Conservation (phyloP, 208 protist species). For the Leishmania arabica region DNA sequence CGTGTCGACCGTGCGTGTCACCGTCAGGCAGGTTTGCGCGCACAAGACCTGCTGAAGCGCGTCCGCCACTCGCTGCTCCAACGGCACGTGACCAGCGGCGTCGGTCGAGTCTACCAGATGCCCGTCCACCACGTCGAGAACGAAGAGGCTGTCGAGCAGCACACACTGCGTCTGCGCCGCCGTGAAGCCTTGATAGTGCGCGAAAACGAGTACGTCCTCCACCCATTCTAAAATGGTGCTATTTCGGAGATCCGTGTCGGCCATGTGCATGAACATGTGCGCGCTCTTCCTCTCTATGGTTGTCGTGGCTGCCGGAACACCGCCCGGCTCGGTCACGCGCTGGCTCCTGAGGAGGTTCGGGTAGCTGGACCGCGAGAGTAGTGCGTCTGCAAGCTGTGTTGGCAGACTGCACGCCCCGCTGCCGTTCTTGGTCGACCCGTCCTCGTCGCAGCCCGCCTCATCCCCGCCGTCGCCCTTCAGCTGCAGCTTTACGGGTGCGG, state of each 20-base stretch:
- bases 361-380: conserved; percentile 24
- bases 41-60: conserved; percentile 44
- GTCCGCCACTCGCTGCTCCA: conserved; percentile 32
- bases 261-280: conserved; percentile 36
- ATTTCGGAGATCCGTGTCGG: conserved; percentile 46
- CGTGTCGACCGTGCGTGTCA: conserved; percentile 37
- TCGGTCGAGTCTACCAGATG: not conserved
- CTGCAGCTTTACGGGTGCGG: conserved; percentile 15
- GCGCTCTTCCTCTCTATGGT: not conserved
- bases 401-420: not conserved
- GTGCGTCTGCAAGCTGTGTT: conserved; percentile 18
- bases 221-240: conserved; percentile 74
- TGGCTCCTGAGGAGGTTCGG: not conserved
- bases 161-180: conserved; percentile 65
- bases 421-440: not conserved
- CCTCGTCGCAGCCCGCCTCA: not conserved
- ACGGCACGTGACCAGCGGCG: conserved; percentile 15
- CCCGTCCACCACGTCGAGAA: conserved; percentile 47
- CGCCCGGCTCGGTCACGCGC: not conserved
- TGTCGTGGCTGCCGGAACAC: not conserved
- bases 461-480: not conserved
- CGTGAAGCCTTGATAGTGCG: conserved; percentile 42
- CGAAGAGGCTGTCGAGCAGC: conserved; percentile 56
- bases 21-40: conserved; percentile 54
- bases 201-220: conserved; percentile 62